These are phyloP conservation scores for Hemerocallis citrina DNA, from an alignment of 106 monocot genomes.

Conservation along the genomic window DNA sequence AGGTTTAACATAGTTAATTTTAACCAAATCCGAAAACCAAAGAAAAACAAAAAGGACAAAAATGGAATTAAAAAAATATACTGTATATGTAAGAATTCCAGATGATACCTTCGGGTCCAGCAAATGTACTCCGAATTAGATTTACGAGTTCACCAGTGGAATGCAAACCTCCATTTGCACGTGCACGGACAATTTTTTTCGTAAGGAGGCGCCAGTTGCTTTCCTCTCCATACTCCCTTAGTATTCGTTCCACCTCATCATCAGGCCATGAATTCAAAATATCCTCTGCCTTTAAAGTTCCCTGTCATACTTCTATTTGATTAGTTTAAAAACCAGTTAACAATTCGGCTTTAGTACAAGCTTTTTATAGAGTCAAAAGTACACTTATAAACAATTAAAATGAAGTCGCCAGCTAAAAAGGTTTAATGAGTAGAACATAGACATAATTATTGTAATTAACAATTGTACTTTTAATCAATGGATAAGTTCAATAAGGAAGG, in stretches of 20 bases:
- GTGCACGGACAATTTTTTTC: conserved; percentile 63
- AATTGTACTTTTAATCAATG: no score
- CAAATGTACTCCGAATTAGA: conserved; percentile 43
- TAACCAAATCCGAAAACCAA: neutral
- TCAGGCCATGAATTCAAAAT: conserved; percentile 96
- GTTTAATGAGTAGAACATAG: no score
- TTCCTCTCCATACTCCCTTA: conserved; percentile 94
- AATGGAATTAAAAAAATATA: neutral
- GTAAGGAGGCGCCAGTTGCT: conserved; percentile 78
- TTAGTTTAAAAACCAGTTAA: neutral
- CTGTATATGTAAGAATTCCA: neutral
- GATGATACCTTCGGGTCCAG: conserved; percentile 38
- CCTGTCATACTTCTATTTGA: conserved; percentile 33
- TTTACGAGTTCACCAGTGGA: conserved; percentile 60
- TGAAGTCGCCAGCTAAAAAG: no score
- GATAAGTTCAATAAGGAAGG: no score
- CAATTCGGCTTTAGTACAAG: no score
- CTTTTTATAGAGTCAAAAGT: no score
- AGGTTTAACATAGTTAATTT: no score
- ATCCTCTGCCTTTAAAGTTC: conserved; percentile 70
- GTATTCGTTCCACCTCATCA: conserved; percentile 65
- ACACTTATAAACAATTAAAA: no score
- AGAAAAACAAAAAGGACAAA: conserved; percentile 3
- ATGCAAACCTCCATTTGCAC: conserved; percentile 54
- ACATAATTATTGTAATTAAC: no score